Conservation (phyloP, 192 early-diverging fungal species). For the Gigaspora rosea region DNA sequence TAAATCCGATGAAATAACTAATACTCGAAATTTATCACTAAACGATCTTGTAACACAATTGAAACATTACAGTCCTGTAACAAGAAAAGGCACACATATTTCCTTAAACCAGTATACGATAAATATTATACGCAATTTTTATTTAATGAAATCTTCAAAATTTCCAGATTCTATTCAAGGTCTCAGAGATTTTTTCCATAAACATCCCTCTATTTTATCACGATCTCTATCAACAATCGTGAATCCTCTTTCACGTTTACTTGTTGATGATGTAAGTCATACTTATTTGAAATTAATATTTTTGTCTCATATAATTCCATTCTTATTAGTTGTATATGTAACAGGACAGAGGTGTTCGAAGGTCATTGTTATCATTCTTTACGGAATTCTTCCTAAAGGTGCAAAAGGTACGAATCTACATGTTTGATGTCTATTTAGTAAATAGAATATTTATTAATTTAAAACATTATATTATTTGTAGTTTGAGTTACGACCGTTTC, state of each 20-base stretch:
- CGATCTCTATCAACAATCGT: conserved; percentile 48
- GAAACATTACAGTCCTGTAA: conserved; percentile 73
- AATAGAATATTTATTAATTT: background rate
- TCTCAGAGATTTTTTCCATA: conserved; percentile 49
- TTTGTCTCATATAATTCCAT: background rate
- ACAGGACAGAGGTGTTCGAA: conserved; percentile 47
- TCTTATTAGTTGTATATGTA: background rate
- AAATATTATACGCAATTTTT: background rate
- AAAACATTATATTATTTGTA: conserved; percentile 1
- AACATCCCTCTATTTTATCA: conserved; percentile 47
- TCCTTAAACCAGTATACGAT: background rate
- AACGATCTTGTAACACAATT: conserved; percentile 73
- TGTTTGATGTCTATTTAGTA: background rate
- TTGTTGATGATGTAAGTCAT: conserved; percentile 54
- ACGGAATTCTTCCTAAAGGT: conserved; percentile 36
- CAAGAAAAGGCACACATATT: conserved; percentile 46
- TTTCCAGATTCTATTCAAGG: conserved; percentile 50
- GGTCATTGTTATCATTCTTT: conserved; percentile 39
- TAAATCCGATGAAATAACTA: conserved; percentile 72
- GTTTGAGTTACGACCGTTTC: conserved; percentile 74
- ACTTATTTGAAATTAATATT: background rate
- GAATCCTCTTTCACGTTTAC: conserved; percentile 48
- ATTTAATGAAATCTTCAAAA: background rate
- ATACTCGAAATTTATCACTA: conserved; percentile 75
- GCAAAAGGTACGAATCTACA: conserved; percentile 35